phyloP scores from a whole-genome alignment of 352 stramenopile genomes.

The Phytophthora aleatoria region DNA sequence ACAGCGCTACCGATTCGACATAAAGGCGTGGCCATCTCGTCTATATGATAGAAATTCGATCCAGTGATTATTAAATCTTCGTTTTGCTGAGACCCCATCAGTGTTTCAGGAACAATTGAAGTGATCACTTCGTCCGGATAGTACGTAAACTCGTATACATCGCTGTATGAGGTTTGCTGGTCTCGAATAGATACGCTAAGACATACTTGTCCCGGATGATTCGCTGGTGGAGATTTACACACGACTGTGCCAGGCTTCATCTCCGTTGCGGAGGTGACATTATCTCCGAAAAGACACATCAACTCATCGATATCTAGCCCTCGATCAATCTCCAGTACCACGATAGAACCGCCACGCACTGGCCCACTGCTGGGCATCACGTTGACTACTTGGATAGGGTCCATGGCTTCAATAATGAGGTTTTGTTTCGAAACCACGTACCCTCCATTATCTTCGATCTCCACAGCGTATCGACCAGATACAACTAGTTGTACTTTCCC shows the following conservation, averaged over 20 bases:
- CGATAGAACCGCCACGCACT: slow-evolving; percentile 34
- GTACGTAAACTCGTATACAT: slow-evolving; percentile 26
- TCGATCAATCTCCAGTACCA: slow-evolving; percentile 26
- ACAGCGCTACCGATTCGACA: slow-evolving; percentile 32
- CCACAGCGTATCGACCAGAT: slow-evolving; percentile 12
- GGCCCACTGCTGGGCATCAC: slow-evolving; percentile 24
- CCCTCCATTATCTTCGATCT: slow-evolving; percentile 19
- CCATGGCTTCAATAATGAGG: slow-evolving; percentile 7
- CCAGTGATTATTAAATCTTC: slow-evolving; percentile 27
- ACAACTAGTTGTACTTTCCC: not conserved
- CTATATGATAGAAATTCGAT: slow-evolving; percentile 31
- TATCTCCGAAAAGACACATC: slow-evolving; percentile 34
- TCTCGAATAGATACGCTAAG: slow-evolving; percentile 30
- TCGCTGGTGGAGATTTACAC: slow-evolving; percentile 28
- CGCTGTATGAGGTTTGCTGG: not conserved
- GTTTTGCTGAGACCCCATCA: slow-evolving; percentile 6
- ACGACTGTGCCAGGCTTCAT: slow-evolving; percentile 18
- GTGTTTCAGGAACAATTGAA: slow-evolving; percentile 18
- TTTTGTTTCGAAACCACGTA: slow-evolving; percentile 5
- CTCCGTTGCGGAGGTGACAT: slow-evolving; percentile 5
- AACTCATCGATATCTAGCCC: slow-evolving; percentile 16
- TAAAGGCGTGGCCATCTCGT: slow-evolving; percentile 12
- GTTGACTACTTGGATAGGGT: not conserved
- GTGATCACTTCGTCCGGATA: slow-evolving; percentile 35
- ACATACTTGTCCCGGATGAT: slow-evolving; percentile 15